phyloP scores from a whole-genome alignment of 1,284 basidiomycete genomes.

The Farysia itapuensis region DNA sequence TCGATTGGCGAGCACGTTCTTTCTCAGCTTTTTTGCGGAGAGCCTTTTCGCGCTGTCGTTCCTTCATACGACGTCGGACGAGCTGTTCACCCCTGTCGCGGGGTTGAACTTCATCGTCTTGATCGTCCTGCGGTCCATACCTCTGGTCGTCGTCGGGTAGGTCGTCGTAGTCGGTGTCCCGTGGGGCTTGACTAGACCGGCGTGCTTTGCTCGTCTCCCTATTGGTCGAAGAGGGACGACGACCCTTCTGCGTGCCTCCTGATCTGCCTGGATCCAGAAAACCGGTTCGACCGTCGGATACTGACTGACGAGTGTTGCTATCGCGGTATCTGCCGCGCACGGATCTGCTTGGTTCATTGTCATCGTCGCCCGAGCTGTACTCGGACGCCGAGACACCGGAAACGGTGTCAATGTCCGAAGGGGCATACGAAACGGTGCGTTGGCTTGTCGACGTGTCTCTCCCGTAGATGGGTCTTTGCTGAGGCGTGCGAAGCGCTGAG shows the following conservation, averaged over 20 bases:
- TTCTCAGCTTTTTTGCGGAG: slow-evolving; percentile 57
- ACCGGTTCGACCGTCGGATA: slow-evolving; percentile 12
- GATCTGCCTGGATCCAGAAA: slow-evolving; percentile 10
- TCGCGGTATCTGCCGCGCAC: slow-evolving; percentile 17
- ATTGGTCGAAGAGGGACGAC: slow-evolving; percentile 16
- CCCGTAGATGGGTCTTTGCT: slow-evolving; percentile 12
- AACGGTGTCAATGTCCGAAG: slow-evolving; percentile 44
- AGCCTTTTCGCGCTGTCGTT: slow-evolving; percentile 60
- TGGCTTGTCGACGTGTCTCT: slow-evolving; percentile 29
- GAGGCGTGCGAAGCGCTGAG: slow-evolving; percentile 13
- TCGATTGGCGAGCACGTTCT: slow-evolving; percentile 20
- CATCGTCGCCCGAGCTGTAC: slow-evolving; percentile 44
- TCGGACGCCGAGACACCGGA: slow-evolving; percentile 45
- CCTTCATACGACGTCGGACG: slow-evolving; percentile 64
- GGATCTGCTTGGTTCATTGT: slow-evolving; percentile 7
- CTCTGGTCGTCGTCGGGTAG: slow-evolving; percentile 20
- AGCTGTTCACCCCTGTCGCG: slow-evolving; percentile 66
- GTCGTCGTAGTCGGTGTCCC: slow-evolving; percentile 27
- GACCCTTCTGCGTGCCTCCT: slow-evolving; percentile 10
- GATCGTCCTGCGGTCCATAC: slow-evolving; percentile 32
- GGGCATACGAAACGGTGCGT: slow-evolving; percentile 41
- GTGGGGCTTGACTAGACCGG: slow-evolving; percentile 21
- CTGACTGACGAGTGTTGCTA: slow-evolving; percentile 18
- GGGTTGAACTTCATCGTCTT: slow-evolving; percentile 63
- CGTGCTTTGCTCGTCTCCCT: slow-evolving; percentile 29